Evolutionary conservation across 768 basidiomycete genomes (phyloP).

Genomic region (Jaapia argillacea): DNA sequence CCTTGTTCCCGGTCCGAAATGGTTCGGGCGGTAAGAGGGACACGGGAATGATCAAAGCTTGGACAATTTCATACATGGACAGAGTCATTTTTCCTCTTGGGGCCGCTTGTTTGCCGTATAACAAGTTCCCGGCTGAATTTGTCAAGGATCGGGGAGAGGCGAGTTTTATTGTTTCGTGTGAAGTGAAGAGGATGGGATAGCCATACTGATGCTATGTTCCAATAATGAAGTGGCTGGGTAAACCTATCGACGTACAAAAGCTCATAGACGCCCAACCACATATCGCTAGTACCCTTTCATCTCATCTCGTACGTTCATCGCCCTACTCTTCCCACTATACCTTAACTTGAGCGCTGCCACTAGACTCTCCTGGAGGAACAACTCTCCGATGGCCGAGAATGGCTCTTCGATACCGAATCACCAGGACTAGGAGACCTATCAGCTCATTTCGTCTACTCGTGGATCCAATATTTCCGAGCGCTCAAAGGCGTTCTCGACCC

Average conservation of each 20-base stretch:
- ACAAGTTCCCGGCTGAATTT: conserved; percentile 32
- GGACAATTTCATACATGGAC: conserved; percentile 37
- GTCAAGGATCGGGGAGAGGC: conserved; percentile 40
- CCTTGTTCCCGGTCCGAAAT: conserved; percentile 38
- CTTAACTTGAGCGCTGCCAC: conserved; percentile 16
- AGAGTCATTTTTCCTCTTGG: conserved; percentile 31
- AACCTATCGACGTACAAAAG: conserved; percentile 28
- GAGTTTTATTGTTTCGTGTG: too few species aligned
- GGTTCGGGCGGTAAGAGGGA: conserved; percentile 26
- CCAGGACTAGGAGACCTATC: conserved; percentile 45
- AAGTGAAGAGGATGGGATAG: background rate
- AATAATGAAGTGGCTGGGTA: conserved; percentile 14
- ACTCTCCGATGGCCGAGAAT: conserved; percentile 42
- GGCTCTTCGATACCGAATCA: conserved; percentile 43
- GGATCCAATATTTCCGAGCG: conserved; percentile 29
- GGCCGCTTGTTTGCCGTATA: conserved; percentile 35
- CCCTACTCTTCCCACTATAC: conserved; percentile 16
- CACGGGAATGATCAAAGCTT: conserved; percentile 37
- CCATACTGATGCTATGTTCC: conserved; percentile 15
- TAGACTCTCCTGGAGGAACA: conserved; percentile 31
- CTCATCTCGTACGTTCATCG: conserved; percentile 33
- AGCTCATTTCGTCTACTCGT: conserved; percentile 36
- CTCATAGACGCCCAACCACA: conserved; percentile 22
- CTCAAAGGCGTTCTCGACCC: conserved; percentile 28
- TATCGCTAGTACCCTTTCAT: conserved; percentile 27